Evolutionary conservation across 306 rosid genomes (phyloP).

Genomic region (Sicyos edulis): DNA sequence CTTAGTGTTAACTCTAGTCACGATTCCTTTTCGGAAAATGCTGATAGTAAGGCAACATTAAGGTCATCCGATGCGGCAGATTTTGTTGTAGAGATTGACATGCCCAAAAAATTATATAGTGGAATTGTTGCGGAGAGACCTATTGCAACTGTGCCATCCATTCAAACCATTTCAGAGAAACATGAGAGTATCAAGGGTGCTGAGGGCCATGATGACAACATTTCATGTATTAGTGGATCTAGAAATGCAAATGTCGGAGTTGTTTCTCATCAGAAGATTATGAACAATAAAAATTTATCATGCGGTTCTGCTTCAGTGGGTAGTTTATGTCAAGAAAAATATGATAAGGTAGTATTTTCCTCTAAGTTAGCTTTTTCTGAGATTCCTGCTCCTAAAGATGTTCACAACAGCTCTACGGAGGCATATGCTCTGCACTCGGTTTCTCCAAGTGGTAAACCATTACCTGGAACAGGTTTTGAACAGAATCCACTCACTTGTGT

Average conservation of each 20-base stretch:
- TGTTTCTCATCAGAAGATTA: conserved; percentile 33
- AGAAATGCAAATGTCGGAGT: conserved; percentile 35
- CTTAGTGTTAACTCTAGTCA: conserved; percentile 45
- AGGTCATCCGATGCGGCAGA: conserved; percentile 26
- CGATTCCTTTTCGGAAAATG: conserved; percentile 62
- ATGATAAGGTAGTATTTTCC: conserved; percentile 33
- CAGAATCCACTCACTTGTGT: conserved; percentile 13
- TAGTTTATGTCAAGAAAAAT: conserved; percentile 39
- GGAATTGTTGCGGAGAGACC: conserved; percentile 24
- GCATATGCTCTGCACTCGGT: conserved; percentile 28
- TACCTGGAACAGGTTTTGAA: conserved; percentile 21
- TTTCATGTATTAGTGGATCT: conserved; percentile 57
- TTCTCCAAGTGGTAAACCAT: conserved; percentile 15
- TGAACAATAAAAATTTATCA: conserved; percentile 26
- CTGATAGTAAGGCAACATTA: conserved; percentile 45
- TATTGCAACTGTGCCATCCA: conserved; percentile 21
- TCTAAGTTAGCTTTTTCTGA: conserved; percentile 36
- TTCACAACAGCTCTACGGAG: conserved; percentile 31
- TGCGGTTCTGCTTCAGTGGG: conserved; percentile 52
- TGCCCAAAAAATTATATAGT: conserved; percentile 23
- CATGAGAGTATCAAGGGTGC: conserved; percentile 30
- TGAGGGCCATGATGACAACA: conserved; percentile 53
- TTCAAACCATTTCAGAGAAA: conserved; percentile 25
- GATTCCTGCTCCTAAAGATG: conserved; percentile 37
- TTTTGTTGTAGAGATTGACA: conserved; percentile 24